Evolutionary conservation across 805 yeast genomes (phyloP), one percentile per base, ranked within the genome.

Genomic region (Wickerhamiella shivajii): DNA sequence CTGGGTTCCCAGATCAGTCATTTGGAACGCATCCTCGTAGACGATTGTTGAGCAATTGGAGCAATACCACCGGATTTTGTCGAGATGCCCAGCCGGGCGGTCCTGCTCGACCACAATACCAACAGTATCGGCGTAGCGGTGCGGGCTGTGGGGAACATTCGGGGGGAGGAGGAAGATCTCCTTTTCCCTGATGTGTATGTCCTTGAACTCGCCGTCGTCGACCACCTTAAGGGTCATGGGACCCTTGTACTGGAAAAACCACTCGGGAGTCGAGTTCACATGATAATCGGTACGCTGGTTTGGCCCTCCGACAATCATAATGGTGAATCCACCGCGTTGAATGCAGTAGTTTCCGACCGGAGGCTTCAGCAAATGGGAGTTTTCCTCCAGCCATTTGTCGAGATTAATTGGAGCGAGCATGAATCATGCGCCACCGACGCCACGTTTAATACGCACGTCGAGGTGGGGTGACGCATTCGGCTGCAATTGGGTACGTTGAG

Each of bases 251-350:
- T 78, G 87, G 56, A 77, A 74, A 53, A 85, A 85, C 70, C 83
- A 85, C 49, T 85, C 96, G 1, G 96, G 95, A 0, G 96, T 85
- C 46, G 81, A 92, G 50, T 85, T 85, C 31, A 85, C 70, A 50
- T 85, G 96, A 52, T 81, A 85, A 52, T 85, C 96, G 0, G 93
- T 84, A 38, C 96, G 64, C 48, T 76, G 93, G 52, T 85, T 85
- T 3, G 96, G 96, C 0, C 96, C 96, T 11, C 96, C 96, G 2
- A 85, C 93, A 33, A 84, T 74, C 95, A 85, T 85, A 23, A 84
- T 83, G 0, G 95, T 84, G 52, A 78, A 79, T 0, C 95, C 95
- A 4, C 92, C 94, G 30, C 84, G 64, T 55, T 85, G 93, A 18
- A 85, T 68, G 49, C 95, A 83, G 57, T 59, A 85, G 51, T 85